Evolutionary conservation across 805 yeast genomes (phyloP).

Genomic region (Spathaspora arborariae): DNA sequence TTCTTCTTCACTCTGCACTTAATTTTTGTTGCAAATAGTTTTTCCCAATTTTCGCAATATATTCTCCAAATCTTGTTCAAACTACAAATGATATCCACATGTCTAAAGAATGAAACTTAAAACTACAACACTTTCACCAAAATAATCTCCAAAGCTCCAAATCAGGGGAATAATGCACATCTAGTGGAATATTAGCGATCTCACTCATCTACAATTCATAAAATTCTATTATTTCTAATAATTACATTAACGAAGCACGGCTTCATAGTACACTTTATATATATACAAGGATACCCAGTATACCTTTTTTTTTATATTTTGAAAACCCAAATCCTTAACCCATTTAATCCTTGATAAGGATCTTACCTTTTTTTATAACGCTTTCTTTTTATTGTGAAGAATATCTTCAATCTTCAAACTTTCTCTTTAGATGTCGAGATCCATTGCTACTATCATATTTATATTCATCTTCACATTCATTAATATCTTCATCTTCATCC

Average conservation of each 20-base stretch:
- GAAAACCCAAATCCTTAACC: neutral
- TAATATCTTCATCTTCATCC: conserved; percentile 3
- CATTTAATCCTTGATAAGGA: neutral
- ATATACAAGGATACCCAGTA: neutral
- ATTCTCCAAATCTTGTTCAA: too few relatives aligned
- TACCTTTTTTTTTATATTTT: neutral
- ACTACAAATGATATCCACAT: too few relatives aligned
- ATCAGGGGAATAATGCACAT: too few relatives aligned
- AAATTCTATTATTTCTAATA: neutral
- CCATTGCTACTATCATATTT: conserved; percentile 15
- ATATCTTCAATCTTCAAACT: conserved; percentile 8
- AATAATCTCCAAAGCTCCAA: too few relatives aligned
- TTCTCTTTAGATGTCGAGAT: conserved; percentile 25
- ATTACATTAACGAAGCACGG: neutral
- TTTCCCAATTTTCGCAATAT: too few relatives aligned
- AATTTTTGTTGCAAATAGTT: too few relatives aligned
- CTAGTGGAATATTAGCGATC: too few relatives aligned
- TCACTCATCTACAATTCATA: neutral
- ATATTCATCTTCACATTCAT: conserved; percentile 3
- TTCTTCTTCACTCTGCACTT: too few relatives aligned
- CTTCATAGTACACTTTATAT: neutral
- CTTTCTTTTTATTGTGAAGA: neutral
- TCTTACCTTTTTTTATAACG: neutral
- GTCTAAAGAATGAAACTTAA: too few relatives aligned
- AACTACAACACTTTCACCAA: too few relatives aligned